phyloP scores from a whole-genome alignment of 108 stramenopile genomes.

The Chaetoceros tenuissimus region DNA sequence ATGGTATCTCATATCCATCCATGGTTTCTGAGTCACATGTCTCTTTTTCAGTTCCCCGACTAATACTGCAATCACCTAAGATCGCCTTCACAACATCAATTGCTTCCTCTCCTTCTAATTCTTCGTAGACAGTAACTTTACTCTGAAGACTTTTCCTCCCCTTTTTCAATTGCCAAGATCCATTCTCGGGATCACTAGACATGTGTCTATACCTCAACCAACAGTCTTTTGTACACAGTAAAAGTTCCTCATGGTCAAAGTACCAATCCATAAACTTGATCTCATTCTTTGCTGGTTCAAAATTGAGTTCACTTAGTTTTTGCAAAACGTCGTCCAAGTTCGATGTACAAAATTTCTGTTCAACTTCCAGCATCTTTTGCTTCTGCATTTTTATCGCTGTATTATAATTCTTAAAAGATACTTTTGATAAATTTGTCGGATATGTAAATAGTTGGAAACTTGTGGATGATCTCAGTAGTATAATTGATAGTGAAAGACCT shows the following conservation, averaged over 20 bases:
- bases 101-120: conserved; percentile 33
- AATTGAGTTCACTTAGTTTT: conserved; percentile 16
- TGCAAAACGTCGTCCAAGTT: conserved; percentile 3
- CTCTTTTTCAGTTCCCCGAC: background rate
- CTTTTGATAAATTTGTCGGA: too few species aligned
- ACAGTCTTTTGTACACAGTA: conserved; percentile 20
- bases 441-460: too few species aligned
- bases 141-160: conserved; percentile 7
- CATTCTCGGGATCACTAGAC: conserved; percentile 4
- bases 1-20: conserved; percentile 7
- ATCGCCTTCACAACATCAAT: conserved; percentile 10
- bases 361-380: conserved; percentile 27
- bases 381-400: background rate
- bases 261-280: conserved; percentile 32
- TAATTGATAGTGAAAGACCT: too few species aligned
- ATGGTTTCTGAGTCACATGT: background rate
- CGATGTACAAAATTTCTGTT: conserved; percentile 33
- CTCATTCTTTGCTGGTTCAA: conserved; percentile 3
- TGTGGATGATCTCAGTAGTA: too few species aligned
- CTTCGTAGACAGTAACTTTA: conserved; percentile 39
- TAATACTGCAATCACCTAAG: background rate
- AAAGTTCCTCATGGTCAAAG: conserved; percentile 17
- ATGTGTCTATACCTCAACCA: conserved; percentile 33
- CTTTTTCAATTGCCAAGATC: conserved; percentile 40
- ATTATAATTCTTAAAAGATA: too few species aligned